Evolutionary conservation across 352 stramenopile genomes (phyloP), one percentile per base, ranked within the genome.

Genomic region (Phytophthora ohioensis): DNA sequence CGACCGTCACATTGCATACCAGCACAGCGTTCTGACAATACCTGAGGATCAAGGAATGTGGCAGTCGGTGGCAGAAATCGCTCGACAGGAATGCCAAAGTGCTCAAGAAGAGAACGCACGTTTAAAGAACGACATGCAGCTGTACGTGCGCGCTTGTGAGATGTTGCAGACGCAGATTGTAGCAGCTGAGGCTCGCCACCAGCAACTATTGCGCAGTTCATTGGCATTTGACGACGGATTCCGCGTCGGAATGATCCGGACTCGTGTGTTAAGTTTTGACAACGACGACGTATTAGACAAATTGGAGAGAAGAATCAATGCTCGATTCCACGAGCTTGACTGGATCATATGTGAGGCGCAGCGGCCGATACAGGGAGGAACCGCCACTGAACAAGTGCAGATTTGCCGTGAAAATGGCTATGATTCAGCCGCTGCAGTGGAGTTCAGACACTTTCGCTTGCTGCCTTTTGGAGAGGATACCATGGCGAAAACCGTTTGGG

Each of bases 31-130:
- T 9, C 5, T 32, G 3, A 43, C 32, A 32, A 3, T 39, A 3
- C 61, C 60, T 2, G 35, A 63, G 31, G 35, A 30, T 1, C 45
- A 54, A 53, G 53, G 38, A 42, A 55, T 59, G 54, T 75, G 67
- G 67, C 49, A 71, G 31, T 70, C 60, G 4, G 55, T 71, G 5
- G 67, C 60, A 6, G 27, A 9, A 10, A 70, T 71, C 15, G 60
- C 60, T 2, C 47, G 54, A 36, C 67, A 57, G 35, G 32, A 49
- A 47, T 57, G 27, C 3, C 39, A 67, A 67, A 54, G 17, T 21
- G 21, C 55, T 6, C 47, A 67, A 31, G 32, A 55, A 1, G 55
- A 75, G 35, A 75, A 71, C 30, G 17, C 5, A 1, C 34, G 45
- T 34, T 48, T 75, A 1, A 70, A 69, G 34, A 12, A 32, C 42